Evolutionary conservation across 352 stramenopile species (phyloP).

Genomic region (Phytophthora kernoviae): DNA sequence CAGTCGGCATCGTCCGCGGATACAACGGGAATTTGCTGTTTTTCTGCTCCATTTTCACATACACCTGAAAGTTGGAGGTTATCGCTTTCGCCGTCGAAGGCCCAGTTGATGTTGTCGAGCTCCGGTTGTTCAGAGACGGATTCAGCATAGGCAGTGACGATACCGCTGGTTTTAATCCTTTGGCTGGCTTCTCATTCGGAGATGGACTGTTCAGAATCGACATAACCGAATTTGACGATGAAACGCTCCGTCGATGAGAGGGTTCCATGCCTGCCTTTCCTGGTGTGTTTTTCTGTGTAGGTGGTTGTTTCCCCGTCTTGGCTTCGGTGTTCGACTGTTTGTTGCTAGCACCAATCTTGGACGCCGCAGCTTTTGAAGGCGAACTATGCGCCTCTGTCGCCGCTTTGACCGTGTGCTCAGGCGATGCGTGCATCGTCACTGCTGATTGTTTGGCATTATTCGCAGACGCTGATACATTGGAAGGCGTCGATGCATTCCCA

Average conservation of each 20-base stretch:
- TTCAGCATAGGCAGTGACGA: constrained; percentile 48
- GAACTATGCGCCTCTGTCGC: constrained; percentile 36
- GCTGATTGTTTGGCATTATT: neutral
- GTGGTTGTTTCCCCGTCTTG: constrained; percentile 10
- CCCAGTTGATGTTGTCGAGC: neutral
- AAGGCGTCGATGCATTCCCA: constrained; percentile 5
- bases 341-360: constrained; percentile 31
- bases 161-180: constrained; percentile 33
- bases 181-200: constrained; percentile 43
- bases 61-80: constrained; percentile 39
- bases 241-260: constrained; percentile 40
- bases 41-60: constrained; percentile 69
- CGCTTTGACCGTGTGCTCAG: constrained; percentile 36
- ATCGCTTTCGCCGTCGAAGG: constrained; percentile 25
- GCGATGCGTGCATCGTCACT: constrained; percentile 32
- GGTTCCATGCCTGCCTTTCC: constrained; percentile 6
- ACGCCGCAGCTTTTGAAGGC: constrained; percentile 31
- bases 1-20: constrained; percentile 26
- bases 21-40: constrained; percentile 31
- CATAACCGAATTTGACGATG: constrained; percentile 65
- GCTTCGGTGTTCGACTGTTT: constrained; percentile 9
- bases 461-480: constrained; percentile 11
- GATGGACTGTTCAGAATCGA: constrained; percentile 75
- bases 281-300: too few relatives aligned
- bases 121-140: constrained; percentile 12